Percentiles rank a stretch among this genome's conserved stretches.
These are phyloP conservation scores for Lipomyces mesembrius DNA, from an alignment of 805 yeast genomes.

Conservation along the genomic window DNA sequence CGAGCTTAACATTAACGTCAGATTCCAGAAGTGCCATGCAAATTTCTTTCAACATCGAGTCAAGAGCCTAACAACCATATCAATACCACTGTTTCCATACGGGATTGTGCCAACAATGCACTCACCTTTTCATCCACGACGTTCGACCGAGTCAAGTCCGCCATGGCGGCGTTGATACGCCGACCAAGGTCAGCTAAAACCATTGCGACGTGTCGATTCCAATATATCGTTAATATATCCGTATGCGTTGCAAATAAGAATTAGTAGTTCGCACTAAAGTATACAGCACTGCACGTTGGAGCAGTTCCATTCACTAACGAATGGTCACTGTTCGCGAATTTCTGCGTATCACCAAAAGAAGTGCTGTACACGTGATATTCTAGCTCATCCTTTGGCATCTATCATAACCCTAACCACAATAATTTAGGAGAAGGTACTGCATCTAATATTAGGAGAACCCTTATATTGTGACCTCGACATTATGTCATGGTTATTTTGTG, in stretches of 20 bases:
- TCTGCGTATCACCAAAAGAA: background rate
- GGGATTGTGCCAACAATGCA: background rate
- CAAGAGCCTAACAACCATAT: conserved; percentile 54
- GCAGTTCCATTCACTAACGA: background rate
- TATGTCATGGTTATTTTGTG: too few relatives aligned
- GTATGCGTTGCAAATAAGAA: background rate
- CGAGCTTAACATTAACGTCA: conserved; percentile 90
- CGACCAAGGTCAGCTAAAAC: conserved; percentile 81
- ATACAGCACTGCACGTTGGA: background rate
- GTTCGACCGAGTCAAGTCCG: conserved; percentile 61
- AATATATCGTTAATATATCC: background rate
- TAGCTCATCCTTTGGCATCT: too few relatives aligned
- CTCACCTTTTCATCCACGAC: conserved; percentile 58
- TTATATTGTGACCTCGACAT: too few relatives aligned
- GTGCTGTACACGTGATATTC: too few relatives aligned
- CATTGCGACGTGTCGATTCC: conserved; percentile 49
- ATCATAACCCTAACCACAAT: background rate
- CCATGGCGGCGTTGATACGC: conserved; percentile 74
- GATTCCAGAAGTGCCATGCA: conserved; percentile 88
- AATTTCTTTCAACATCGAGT: conserved; percentile 79
- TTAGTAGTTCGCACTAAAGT: background rate
- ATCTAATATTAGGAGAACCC: too few relatives aligned
- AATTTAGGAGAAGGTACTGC: too few relatives aligned
- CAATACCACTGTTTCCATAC: background rate
- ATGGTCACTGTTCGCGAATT: background rate